Evolutionary conservation across 2,329 filamentous ascomycete genomes (phyloP), one percentile per base, ranked within the genome.

Genomic region (Penicillium sp.): DNA sequence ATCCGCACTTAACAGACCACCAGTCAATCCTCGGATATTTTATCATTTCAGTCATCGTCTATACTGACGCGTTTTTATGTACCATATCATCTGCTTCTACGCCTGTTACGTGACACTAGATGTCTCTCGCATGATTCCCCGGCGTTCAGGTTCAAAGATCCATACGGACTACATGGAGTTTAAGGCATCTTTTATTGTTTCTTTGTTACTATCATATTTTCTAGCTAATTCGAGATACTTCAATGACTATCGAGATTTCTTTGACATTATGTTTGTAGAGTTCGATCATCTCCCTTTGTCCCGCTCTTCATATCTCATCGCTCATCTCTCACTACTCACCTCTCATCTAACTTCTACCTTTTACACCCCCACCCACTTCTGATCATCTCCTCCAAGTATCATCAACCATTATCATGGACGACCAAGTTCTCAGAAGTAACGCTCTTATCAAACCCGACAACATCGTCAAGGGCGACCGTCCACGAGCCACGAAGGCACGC

Each of bases 1-100:
- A 86, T 91, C 6, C 45, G 21, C n/a, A 16, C 11, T 19, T 42
- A 13, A 39, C n/a, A 14, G 13, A 42, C 13, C 11, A 29, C 11
- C 19, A 10, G 3, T n/a, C 11, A 22, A 16, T n/a, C 14, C 27
- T 29, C 27, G 27, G 27, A 29, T 29, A 29, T 10, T 29, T 29
- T 29, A 29, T 29, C 6, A 46, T 35, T 35, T 35, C 42, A 24
- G 43, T 24, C 16, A 29, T 45, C 10, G 33, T n/a, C 21, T 42
- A 24, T n/a, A 21, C 37, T 51, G 22, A 35, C 16, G 4, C 35
- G 35, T 39, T 51, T 10, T 10, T 10, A 19, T 42, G 49, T 43
- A 42, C 19, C 39, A n/a, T 51, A 44, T 24, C n/a, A 26, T 48
- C 19, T 21, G n/a, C 19, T 33, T 33, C 22, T 21, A 39, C 35